Base-by-base conservation (phyloP, 345 rosid species). In the Crucihimalaya himalaica region DNA sequence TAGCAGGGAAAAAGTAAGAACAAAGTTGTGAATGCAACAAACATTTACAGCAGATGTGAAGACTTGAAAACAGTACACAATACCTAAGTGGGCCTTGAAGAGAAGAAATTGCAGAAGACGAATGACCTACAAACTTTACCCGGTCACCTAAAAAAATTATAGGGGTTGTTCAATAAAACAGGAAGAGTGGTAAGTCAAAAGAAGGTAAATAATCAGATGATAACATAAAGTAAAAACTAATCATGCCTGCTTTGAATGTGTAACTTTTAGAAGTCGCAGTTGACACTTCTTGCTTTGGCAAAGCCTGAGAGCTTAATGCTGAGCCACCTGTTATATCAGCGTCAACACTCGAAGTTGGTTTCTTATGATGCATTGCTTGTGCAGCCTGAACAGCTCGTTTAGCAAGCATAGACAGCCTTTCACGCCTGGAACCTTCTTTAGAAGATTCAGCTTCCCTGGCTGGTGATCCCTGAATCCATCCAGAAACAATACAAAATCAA, bases 261-360 rank as follows among this genome's bases (percentile, higher is more conserved):
- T 86, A 82, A 72, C 74, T 85, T 81, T 96, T 96, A 61, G 97
- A 96, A 72, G 97, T 83, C 69, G 97, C 99, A 54, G 98, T 96
- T 61, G 97, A 92, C 39, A 85, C 84, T 81, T 96, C 99, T 57
- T 86, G 98, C 88, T 83, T 92, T 71, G 89, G 94, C 73, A 83
- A 80, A 46, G 89, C 87, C 59, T 86, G 97, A 42, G 93, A 84
- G 74, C 88, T 81, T 67, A 86, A 31, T 48, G 88, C 71, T 42
- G 97, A 90, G 52, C 97, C 92, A 70, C 99, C 97, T 13, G 89
- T 89, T 50, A 92, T 92, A 77, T 87, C 96, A 70, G 97, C 98
- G 65, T 96, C 98, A 27, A 90, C 96, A 71, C 98, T 96, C 46
- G 98, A 96, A 74, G 93, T 84, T 71, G 97, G 94, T 75, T 85